Percentiles rank a stretch among this genome's conserved stretches.
Conservation (phyloP, 257 asterid genomes). For the Thymus mandschuricus region DNA sequence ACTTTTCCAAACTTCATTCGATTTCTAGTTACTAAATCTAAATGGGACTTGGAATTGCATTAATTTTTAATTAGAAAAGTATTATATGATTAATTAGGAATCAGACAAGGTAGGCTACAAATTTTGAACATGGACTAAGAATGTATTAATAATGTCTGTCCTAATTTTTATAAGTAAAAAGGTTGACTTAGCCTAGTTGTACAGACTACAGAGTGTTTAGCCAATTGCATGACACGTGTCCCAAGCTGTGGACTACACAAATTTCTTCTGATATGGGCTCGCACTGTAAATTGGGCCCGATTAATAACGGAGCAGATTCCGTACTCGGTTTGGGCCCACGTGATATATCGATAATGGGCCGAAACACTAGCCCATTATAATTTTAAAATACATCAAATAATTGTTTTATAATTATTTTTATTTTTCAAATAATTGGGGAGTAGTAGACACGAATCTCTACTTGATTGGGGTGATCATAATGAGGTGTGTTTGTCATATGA, state of each 20-base stretch:
- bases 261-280: no score
- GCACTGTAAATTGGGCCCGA: no score
- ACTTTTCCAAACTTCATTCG: neutral
- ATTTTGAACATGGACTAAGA: constrained; percentile 16
- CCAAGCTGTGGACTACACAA: neutral
- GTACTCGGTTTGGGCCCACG: no score
- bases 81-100: neutral
- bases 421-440: neutral
- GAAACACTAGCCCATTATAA: no score
- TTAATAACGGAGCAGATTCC: no score
- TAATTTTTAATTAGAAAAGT: neutral
- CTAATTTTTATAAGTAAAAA: neutral
- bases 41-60: constrained; percentile 5
- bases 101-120: constrained; percentile 21
- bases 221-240: neutral
- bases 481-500: neutral
- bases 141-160: constrained; percentile 25
- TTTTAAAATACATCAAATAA: neutral
- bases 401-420: neutral
- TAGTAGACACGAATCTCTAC: constrained; percentile 19
- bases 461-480: neutral
- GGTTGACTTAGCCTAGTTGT: no score
- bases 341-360: neutral
- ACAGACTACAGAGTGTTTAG: neutral
- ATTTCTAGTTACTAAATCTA: neutral